phyloP scores from a whole-genome alignment of 441 rosid genomes.

The Daphne laureola region DNA sequence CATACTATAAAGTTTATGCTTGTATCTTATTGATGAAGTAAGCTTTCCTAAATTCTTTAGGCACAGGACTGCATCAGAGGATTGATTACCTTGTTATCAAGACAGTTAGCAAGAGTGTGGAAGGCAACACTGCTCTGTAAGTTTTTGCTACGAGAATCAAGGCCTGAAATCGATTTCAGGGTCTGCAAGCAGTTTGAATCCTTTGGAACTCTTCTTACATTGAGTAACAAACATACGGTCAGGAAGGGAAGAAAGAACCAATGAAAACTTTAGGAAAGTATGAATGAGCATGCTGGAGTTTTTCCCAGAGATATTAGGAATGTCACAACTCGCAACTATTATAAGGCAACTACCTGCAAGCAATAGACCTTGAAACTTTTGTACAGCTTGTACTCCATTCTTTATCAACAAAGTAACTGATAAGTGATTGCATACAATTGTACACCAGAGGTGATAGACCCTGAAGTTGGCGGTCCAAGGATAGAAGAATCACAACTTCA shows the following conservation, averaged over 20 bases:
- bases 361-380: slow-evolving; percentile 53
- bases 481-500: slow-evolving; percentile 36
- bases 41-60: too few relatives aligned
- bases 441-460: slow-evolving; percentile 47
- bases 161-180: slow-evolving; percentile 67
- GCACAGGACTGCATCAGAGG: background rate
- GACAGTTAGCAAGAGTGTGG: slow-evolving; percentile 43
- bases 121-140: slow-evolving; percentile 57
- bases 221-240: slow-evolving; percentile 1
- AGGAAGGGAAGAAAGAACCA: slow-evolving; percentile 1
- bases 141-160: slow-evolving; percentile 47
- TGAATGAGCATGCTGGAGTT: background rate
- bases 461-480: slow-evolving; percentile 57
- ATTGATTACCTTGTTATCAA: slow-evolving; percentile 55
- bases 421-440: slow-evolving; percentile 41
- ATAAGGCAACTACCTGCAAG: slow-evolving; percentile 43
- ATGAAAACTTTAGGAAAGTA: slow-evolving; percentile 1
- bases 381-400: slow-evolving; percentile 67
- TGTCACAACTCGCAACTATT: background rate
- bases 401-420: slow-evolving; percentile 50
- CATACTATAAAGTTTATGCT: too few relatives aligned
- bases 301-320: background rate
- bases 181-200: slow-evolving; percentile 72
- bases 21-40: too few relatives aligned
- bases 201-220: slow-evolving; percentile 47